Evolutionary conservation across 148 eudicot species (phyloP).

Genomic region (Drosera capensis): DNA sequence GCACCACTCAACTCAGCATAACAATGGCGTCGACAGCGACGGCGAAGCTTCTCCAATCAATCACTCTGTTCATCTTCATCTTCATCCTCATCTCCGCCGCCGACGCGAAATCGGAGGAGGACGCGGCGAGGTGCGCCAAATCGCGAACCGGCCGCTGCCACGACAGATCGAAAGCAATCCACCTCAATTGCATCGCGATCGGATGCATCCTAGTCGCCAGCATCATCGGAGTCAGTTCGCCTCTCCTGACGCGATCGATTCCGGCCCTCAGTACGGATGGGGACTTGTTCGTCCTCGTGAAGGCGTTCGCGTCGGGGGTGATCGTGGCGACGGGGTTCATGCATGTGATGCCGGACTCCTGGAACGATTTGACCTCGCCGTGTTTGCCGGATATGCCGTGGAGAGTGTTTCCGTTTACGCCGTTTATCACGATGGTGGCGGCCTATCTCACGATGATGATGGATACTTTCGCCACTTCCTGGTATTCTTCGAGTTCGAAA

Average conservation of each 20-base stretch:
- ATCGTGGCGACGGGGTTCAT: slow-evolving; percentile 51
- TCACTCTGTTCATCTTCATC: too few species aligned
- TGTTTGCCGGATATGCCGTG: slow-evolving; percentile 44
- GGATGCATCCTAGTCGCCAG: slow-evolving; percentile 25
- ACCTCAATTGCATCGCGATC: slow-evolving; percentile 28
- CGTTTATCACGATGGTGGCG: slow-evolving; percentile 43
- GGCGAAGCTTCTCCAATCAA: too few species aligned
- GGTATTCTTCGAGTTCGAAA: too few species aligned
- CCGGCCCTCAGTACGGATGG: slow-evolving; percentile 28
- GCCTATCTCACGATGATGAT: slow-evolving; percentile 36
- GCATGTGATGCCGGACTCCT: slow-evolving; percentile 55
- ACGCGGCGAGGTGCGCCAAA: too few species aligned
- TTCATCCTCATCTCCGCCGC: too few species aligned
- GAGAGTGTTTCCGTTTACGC: slow-evolving; percentile 31
- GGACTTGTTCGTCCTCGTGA: slow-evolving; percentile 20
- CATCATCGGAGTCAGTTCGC: slow-evolving; percentile 30
- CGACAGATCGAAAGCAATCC: slow-evolving; percentile 13
- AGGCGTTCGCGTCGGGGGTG: slow-evolving; percentile 48
- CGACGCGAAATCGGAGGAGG: too few species aligned
- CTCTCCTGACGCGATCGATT: slow-evolving; percentile 22
- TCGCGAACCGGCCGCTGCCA: slow-evolving; percentile 23
- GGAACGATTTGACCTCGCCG: slow-evolving; percentile 24
- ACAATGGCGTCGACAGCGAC: too few species aligned
- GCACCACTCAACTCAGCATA: too few species aligned
- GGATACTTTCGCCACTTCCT: slow-evolving; percentile 29